A percentile compares a stretch with the other conserved stretches of the same genome.
Conservation (phyloP, 345 rosid species). For the Brassica rapa region DNA sequence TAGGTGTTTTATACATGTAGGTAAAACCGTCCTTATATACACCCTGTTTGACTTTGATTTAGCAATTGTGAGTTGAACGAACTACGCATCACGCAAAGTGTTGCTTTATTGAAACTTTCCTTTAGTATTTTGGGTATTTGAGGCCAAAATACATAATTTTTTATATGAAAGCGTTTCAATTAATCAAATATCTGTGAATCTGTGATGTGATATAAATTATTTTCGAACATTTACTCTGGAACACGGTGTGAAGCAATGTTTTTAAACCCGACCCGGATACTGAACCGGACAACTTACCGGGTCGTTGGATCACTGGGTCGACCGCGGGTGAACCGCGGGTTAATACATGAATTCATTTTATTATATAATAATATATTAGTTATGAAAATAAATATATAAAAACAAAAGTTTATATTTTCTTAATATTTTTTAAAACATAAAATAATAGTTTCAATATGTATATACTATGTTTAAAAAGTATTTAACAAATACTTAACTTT, state of each 20-base stretch:
- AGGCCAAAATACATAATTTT: background rate
- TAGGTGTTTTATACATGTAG: background rate
- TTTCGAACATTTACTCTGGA: slow-evolving; percentile 2
- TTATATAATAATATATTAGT: no score
- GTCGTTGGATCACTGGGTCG: no score
- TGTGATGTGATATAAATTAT: background rate
- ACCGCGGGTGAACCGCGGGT: no score
- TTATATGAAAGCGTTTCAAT: background rate
- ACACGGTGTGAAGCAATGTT: background rate
- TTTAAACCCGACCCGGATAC: no score
- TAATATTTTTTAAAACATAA: no score
- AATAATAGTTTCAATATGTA: no score
- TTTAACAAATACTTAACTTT: no score
- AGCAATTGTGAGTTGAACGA: slow-evolving; percentile 7
- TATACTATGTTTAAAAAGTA: no score
- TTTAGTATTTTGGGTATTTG: background rate
- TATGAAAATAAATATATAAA: no score
- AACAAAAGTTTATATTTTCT: no score
- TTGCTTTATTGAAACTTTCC: slow-evolving; percentile 3
- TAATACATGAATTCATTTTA: no score
- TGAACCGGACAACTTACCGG: no score
- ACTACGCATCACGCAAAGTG: slow-evolving; percentile 7
- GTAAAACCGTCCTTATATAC: slow-evolving; percentile 21
- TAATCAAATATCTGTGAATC: background rate
- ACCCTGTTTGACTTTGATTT: slow-evolving; percentile 31